Evolutionary conservation across 352 stramenopile genomes (phyloP), one percentile per base, ranked within the genome.

Genomic region (Phytophthora pseudosyringae): DNA sequence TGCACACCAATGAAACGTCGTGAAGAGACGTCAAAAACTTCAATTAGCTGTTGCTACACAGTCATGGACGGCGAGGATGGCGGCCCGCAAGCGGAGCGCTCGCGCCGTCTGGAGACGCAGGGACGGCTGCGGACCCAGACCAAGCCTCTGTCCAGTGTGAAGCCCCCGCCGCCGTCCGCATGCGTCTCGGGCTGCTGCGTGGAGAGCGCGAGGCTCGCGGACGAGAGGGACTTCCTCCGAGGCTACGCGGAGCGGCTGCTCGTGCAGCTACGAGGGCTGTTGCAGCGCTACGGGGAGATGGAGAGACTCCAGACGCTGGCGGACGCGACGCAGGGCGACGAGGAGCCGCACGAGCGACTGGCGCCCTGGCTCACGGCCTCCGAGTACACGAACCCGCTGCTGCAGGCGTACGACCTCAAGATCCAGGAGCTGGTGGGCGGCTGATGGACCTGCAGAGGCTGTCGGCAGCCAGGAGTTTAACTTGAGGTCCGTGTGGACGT

Each of bases 341-440:
- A 70, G 6, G 49, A 36, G 15, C 18, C 41, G 8, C 26, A 43
- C 11, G 51, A 59, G 31, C 56, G 43, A 36, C 57, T 82, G 9
- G 73, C 82, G 13, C 82, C 86, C 12, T 93, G 86, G 83, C 76
- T 92, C 46, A 83, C 81, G 4, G 75, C 81, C n/a, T 77, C 78
- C 26, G 83, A 90, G 60, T 87, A 85, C 68, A 83, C 76, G 53
- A 91, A 89, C 47, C 83, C 86, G 31, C 59, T 94, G 13, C 76
- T 94, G 26, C 79, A 90, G 49, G 78, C 83, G 13, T 94, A 94
- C 58, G 86, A 93, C 52, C 57, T 86, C 31, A 90, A 89, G 52
- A 94, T 94, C 33, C 76, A 86, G 18, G 83, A 91, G n/a, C 59
- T 87, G 67, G 76, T 92, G 64, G 16, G 76, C 49, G 7, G 8